These are phyloP conservation scores for Pythium angustatum DNA, from an alignment of 352 stramenopile genomes.

Conservation along the genomic window DNA sequence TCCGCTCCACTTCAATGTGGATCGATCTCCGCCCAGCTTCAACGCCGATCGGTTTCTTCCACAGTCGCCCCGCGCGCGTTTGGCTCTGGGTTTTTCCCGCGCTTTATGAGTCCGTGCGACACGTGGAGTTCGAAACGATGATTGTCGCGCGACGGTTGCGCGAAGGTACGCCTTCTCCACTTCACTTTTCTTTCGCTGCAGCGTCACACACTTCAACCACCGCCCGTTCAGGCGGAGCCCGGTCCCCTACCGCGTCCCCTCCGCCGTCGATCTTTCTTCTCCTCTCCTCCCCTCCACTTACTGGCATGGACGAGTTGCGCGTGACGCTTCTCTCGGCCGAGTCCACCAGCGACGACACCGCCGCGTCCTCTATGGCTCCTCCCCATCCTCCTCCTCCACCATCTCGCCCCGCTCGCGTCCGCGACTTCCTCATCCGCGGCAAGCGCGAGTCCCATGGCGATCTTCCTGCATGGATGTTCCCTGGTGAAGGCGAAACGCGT, in stretches of 20 bases:
- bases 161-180: neutral
- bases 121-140: neutral
- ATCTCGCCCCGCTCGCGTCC: slow-evolving; percentile 21
- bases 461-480: slow-evolving; percentile 39
- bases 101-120: slow-evolving; percentile 3
- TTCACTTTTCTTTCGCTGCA: neutral
- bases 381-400: neutral
- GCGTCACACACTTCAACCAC: slow-evolving; percentile 25
- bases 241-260: neutral
- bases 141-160: slow-evolving; percentile 23
- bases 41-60: slow-evolving; percentile 2
- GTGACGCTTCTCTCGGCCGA: slow-evolving; percentile 30
- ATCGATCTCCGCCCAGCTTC: neutral
- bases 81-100: slow-evolving; percentile 12
- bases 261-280: slow-evolving; percentile 6
- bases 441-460: slow-evolving; percentile 23
- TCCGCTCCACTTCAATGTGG: slow-evolving; percentile 3
- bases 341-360: neutral
- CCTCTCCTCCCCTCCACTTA: neutral
- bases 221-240: slow-evolving; percentile 7
- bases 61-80: no score
- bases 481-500: slow-evolving; percentile 20
- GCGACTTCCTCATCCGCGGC: slow-evolving; percentile 32
- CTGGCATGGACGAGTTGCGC: slow-evolving; percentile 30
- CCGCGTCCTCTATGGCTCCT: no score